Evolutionary conservation across 1,284 basidiomycete species (phyloP).

Genomic region (Tausonia pullulans): DNA sequence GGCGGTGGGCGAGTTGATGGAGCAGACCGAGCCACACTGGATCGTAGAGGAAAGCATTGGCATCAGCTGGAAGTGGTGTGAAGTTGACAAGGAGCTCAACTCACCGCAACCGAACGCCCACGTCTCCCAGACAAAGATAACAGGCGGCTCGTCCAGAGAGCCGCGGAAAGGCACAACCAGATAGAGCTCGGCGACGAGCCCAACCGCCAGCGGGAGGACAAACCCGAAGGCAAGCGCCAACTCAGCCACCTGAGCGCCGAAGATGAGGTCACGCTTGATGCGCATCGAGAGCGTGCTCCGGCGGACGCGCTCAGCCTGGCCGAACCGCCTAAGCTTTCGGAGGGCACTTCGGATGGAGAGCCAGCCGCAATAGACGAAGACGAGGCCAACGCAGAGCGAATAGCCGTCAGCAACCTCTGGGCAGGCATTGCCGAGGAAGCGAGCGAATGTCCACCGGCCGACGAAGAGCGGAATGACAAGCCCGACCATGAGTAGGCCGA

Average conservation of each 20-base stretch:
- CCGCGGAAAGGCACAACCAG: background rate
- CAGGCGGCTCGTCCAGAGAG: background rate
- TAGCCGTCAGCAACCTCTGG: background rate
- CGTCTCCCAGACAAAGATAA: conserved; percentile 8
- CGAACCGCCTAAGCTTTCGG: background rate
- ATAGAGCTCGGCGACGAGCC: conserved; percentile 5
- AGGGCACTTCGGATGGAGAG: background rate
- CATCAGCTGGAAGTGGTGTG: no score
- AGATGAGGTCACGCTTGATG: background rate
- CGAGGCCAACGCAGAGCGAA: background rate
- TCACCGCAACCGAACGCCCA: conserved; percentile 12
- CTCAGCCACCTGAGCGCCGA: background rate
- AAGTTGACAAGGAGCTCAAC: background rate
- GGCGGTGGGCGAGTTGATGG: background rate
- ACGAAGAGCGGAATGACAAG: background rate
- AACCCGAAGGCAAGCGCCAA: background rate
- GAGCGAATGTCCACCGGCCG: background rate
- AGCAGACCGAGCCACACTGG: background rate
- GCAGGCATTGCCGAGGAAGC: background rate
- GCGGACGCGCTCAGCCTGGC: background rate
- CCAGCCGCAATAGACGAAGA: background rate
- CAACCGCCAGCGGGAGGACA: conserved; percentile 6
- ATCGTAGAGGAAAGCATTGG: background rate
- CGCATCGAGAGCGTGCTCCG: background rate
- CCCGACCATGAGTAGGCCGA: background rate